Evolutionary conservation across 352 stramenopile genomes (phyloP).

Genomic region (Pythium vanterpoolii): DNA sequence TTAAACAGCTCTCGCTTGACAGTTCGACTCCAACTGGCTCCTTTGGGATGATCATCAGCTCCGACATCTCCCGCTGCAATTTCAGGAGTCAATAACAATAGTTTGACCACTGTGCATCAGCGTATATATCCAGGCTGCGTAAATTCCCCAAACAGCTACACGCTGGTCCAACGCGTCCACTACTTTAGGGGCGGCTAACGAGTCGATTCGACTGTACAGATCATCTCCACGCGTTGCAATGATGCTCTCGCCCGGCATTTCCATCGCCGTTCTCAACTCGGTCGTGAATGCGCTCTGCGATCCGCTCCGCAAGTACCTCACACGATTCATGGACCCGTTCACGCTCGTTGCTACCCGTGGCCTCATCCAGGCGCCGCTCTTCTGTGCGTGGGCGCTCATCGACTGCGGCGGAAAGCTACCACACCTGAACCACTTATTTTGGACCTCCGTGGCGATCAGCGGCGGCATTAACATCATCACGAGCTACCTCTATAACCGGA

Average conservation of each 20-base stretch:
- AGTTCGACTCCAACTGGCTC: conserved; percentile 22
- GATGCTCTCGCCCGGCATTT: conserved; percentile 63
- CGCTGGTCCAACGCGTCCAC: no score
- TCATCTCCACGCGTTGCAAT: conserved; percentile 23
- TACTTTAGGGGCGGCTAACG: no score
- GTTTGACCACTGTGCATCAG: no score
- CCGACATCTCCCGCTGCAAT: no score
- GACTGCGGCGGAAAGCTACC: conserved; percentile 51
- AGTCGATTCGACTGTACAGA: no score
- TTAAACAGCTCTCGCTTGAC: neutral
- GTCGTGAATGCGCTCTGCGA: conserved; percentile 77
- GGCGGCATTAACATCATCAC: conserved; percentile 76
- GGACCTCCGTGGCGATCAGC: conserved; percentile 72
- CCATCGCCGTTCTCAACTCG: conserved; percentile 77
- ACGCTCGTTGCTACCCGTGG: conserved; percentile 65
- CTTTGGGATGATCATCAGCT: conserved; percentile 1
- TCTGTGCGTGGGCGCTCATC: conserved; percentile 60
- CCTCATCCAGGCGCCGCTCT: conserved; percentile 68
- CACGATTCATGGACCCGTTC: conserved; percentile 81
- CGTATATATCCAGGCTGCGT: no score
- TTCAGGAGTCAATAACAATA: no score
- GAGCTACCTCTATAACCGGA: conserved; percentile 82
- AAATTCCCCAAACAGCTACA: no score
- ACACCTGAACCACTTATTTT: conserved; percentile 76
- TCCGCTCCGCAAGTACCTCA: conserved; percentile 83